These are phyloP conservation scores for Adenanthera pavonina DNA, from an alignment of 306 rosid genomes.

Conservation along the genomic window DNA sequence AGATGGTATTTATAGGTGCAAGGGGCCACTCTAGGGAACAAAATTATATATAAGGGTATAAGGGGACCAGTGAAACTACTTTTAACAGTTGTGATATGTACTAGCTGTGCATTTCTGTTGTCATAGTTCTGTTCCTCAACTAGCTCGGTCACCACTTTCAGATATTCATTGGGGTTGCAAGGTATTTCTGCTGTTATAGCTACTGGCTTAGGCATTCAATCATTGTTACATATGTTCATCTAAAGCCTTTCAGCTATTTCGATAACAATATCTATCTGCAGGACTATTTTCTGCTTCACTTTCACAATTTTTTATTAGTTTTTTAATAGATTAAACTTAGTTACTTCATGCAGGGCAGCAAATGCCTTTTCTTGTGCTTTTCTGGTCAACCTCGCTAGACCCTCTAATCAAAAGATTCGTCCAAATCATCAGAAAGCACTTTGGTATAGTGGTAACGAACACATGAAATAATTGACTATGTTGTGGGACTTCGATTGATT, in stretches of 20 bases:
- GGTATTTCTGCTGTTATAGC: conserved; percentile 52
- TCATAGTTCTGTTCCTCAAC: conserved; percentile 62
- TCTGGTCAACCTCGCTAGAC: conserved; percentile 74
- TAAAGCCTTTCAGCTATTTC: conserved; percentile 29
- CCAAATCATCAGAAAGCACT: conserved; percentile 77
- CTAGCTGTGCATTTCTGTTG: conserved; percentile 28
- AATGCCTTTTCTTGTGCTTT: conserved; percentile 79
- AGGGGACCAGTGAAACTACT: too few relatives aligned
- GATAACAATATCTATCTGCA: neutral
- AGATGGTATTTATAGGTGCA: too few relatives aligned
- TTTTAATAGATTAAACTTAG: neutral
- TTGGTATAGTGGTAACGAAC: conserved; percentile 75
- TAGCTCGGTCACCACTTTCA: conserved; percentile 39
- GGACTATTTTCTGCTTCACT: neutral
- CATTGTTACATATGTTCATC: neutral
- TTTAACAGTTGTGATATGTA: neutral
- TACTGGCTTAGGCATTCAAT: conserved; percentile 7
- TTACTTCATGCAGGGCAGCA: conserved; percentile 64
- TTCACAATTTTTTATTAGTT: conserved; percentile 5
- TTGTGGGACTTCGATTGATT: neutral
- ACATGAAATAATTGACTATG: conserved; percentile 20
- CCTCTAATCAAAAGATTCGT: conserved; percentile 64
- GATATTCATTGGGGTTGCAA: conserved; percentile 77
- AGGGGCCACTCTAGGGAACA: too few relatives aligned
- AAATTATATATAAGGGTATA: too few relatives aligned